Base-by-base conservation (phyloP, 2,329 filamentous ascomycete genomes). In the Pleomassaria siparia region DNA sequence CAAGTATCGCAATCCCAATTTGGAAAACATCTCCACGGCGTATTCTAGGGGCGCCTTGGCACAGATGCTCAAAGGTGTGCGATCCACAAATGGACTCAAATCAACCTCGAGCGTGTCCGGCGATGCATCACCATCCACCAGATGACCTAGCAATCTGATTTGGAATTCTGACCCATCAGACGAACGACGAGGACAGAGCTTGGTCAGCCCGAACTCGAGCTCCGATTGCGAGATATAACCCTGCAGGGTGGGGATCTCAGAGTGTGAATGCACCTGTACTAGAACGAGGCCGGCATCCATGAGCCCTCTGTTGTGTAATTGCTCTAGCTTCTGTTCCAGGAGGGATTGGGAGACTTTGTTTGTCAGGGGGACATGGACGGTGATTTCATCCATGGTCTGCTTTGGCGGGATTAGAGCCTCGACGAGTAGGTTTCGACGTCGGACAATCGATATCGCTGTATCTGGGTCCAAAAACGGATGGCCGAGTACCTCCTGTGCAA, bases 281-380 rank as follows among this genome's bases (percentile, higher is more conserved):
- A 84, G 70, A 0, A 82, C 80, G 2, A 83, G 70, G 0, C 80
- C 81, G 0, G 79, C 79, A 59, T 84, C 81, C 74, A 81, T 77
- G 1, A 83, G 68, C 0, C 80, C 79, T 21, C 80, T 67, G 3
- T 64, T 60, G 47, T 76, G 72, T 11, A 83, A 67, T 46, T 74
- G 72, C 1, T 58, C 58, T 1, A 82, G 62, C 53, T 82, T 83
- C 10, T 67, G 56, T 13, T 64, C 60, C 13, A 83, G 61, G 4
- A 76, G 35, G 0, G 58, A 50, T 21, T 70, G 67, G 0, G 71
- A 59, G 4, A 80, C 76, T 35, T 70, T 72, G 49, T 76, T 78
- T 13, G 66, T 63, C 0, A 53, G 41, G 0, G 76, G 77, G 0
- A 82, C 72, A 11, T 68, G 54, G 3, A 82, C 72, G 0, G 76